phyloP scores from a whole-genome alignment of 345 rosid genomes.

The Eucalyptus tenuipes region DNA sequence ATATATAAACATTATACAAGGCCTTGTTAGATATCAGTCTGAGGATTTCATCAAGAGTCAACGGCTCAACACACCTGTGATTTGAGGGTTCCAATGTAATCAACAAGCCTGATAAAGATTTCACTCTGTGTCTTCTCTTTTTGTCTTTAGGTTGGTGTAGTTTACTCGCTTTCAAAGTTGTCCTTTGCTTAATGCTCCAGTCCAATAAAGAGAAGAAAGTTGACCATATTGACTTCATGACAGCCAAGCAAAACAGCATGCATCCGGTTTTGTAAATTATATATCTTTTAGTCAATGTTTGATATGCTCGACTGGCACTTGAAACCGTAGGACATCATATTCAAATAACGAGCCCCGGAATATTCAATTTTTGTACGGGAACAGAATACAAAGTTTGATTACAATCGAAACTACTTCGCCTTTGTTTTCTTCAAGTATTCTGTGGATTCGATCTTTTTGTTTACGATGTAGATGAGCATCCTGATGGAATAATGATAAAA shows the following conservation, averaged over 20 bases:
- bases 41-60: not conserved
- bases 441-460: not conserved
- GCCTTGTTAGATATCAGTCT: not conserved
- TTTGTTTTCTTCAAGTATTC: not conserved
- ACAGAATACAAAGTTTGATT: not conserved
- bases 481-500: not conserved
- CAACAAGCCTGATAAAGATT: not conserved
- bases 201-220: not conserved
- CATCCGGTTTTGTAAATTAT: not conserved
- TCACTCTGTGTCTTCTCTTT: not conserved
- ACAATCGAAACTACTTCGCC: not conserved
- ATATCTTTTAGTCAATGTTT: not conserved
- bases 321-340: not conserved
- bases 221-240: not conserved
- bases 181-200: not conserved
- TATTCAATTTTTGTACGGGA: not conserved
- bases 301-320: not conserved
- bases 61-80: not conserved
- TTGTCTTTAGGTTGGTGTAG: not conserved
- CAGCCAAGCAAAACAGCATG: not conserved
- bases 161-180: not conserved
- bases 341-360: not conserved
- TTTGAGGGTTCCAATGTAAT: not conserved
- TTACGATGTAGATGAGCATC: not conserved
- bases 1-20: accelerated